These are phyloP conservation scores for Cyberlindnera veronae DNA, from an alignment of 805 yeast genomes.

Conservation along the genomic window DNA sequence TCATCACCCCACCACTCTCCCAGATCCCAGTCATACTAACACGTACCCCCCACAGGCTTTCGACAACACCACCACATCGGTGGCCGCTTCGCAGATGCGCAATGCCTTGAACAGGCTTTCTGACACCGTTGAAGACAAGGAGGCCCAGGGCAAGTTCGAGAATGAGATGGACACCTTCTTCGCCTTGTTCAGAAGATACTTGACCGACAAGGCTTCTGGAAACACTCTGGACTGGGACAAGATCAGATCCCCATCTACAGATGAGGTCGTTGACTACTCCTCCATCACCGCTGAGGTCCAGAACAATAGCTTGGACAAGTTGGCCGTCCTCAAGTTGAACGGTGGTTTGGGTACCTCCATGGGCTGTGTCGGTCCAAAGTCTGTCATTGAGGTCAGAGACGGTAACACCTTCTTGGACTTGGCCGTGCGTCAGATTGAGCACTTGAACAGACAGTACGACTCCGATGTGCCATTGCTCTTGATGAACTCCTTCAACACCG, in stretches of 20 bases:
- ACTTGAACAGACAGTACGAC: conserved; percentile 83
- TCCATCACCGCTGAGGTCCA: conserved; percentile 38
- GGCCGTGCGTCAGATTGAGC: conserved; percentile 95
- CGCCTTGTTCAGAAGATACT: conserved; percentile 87
- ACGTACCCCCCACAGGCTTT: conserved; percentile 57
- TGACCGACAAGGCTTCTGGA: conserved; percentile 84
- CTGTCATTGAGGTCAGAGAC: conserved; percentile 97
- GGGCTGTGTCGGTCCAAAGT: conserved; percentile 99
- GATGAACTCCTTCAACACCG: conserved; percentile 99
- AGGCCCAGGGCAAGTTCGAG: conserved; percentile 61
- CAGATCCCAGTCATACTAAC: conserved; percentile 1
- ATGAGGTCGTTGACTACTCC: conserved; percentile 82
- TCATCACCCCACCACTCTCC: too few relatives aligned
- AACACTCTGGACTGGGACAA: conserved; percentile 89
- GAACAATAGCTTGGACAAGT: conserved; percentile 55
- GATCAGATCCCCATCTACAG: conserved; percentile 84
- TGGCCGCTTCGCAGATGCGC: conserved; percentile 97
- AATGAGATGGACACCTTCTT: conserved; percentile 93
- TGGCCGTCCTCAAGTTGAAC: conserved; percentile 93
- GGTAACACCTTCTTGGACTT: conserved; percentile 96
- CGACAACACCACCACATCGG: conserved; percentile 90
- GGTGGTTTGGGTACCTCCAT: conserved; percentile 99
- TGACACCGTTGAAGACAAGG: conserved; percentile 64
- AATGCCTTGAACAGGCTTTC: conserved; percentile 87
- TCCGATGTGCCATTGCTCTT: conserved; percentile 92